A percentile compares a stretch with the other conserved stretches of the same genome.
Evolutionary conservation across 495 filamentous ascomycete genomes (phyloP).

Genomic region (Oidiodendron maius): DNA sequence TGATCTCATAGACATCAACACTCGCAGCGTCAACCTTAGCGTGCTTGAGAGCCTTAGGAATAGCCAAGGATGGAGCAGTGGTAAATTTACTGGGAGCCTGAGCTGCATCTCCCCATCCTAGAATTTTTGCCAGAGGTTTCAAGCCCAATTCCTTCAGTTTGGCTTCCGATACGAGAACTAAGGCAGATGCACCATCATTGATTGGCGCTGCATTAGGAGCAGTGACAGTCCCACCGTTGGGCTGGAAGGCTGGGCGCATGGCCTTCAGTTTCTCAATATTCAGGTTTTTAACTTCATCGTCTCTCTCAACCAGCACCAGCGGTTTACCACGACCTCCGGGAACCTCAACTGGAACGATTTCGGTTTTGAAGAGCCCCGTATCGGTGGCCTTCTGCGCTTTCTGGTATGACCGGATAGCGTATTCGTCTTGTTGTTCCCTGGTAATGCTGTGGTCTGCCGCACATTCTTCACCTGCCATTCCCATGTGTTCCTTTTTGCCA

Average conservation of each 20-base stretch:
- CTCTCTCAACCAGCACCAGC: constrained; percentile 67
- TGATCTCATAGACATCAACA: constrained; percentile 95
- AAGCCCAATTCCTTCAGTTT: constrained; percentile 83
- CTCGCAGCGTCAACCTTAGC: constrained; percentile 67
- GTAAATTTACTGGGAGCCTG: constrained; percentile 91
- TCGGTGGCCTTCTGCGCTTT: constrained; percentile 83
- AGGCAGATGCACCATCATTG: constrained; percentile 85
- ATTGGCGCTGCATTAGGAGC: constrained; percentile 96
- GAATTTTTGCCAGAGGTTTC: constrained; percentile 89
- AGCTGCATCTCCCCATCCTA: constrained; percentile 93
- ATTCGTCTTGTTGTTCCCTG: constrained; percentile 82
- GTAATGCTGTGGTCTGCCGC: constrained; percentile 74
- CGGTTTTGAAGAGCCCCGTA: constrained; percentile 68
- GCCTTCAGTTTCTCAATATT: constrained; percentile 85
- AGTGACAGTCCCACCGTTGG: constrained; percentile 81
- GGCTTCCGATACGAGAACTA: constrained; percentile 85
- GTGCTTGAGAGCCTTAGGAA: constrained; percentile 94
- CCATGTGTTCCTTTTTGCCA: constrained; percentile 88
- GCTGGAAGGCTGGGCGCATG: constrained; percentile 80
- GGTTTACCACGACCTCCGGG: constrained; percentile 87
- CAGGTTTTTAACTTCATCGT: constrained; percentile 97
- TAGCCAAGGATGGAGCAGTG: constrained; percentile 87
- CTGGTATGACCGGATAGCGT: constrained; percentile 87
- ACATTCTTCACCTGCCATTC: constrained; percentile 86
- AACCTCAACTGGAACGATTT: constrained; percentile 89